Percentiles rank a stretch among this genome's conserved stretches.
phyloP scores from a whole-genome alignment of 192 early-diverging fungal species.

The Spinellus fusiger region DNA sequence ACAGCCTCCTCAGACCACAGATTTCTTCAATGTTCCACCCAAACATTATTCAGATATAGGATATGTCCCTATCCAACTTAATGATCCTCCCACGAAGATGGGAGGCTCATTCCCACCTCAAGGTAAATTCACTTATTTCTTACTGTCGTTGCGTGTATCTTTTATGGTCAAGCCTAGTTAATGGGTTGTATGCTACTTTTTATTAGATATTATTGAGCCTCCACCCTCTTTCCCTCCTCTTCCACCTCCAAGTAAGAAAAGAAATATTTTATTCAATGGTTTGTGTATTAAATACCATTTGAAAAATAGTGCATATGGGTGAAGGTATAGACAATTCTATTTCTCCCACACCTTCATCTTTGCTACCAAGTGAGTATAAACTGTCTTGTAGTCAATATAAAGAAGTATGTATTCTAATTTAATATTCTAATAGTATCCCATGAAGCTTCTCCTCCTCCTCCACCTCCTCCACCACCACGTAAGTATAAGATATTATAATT shows the following conservation, averaged over 20 bases:
- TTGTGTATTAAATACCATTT: not conserved
- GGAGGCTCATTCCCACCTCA: conserved; percentile 18
- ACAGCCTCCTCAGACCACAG: not conserved
- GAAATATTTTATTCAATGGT: not conserved
- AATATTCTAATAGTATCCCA: not conserved
- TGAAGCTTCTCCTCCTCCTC: not conserved
- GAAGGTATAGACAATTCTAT: too few species aligned
- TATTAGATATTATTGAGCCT: not conserved
- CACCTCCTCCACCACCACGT: conserved; percentile 18
- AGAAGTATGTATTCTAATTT: not conserved
- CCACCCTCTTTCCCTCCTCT: conserved; percentile 16
- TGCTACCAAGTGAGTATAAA: not conserved
- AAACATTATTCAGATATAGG: not conserved
- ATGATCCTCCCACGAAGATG: conserved; percentile 26
- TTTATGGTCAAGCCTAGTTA: too few species aligned
- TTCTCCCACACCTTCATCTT: not conserved
- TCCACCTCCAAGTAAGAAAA: not conserved
- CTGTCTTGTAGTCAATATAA: not conserved
- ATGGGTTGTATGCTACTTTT: not conserved
- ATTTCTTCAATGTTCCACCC: not conserved
- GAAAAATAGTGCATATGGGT: not conserved
- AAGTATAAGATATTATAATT: not conserved
- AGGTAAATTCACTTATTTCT: too few species aligned
- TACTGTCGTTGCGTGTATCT: too few species aligned
- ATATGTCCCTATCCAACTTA: conserved; percentile 19